These are phyloP conservation scores for Mycotypha africana DNA, from an alignment of 371 early-diverging fungal genomes.

Conservation along the genomic window DNA sequence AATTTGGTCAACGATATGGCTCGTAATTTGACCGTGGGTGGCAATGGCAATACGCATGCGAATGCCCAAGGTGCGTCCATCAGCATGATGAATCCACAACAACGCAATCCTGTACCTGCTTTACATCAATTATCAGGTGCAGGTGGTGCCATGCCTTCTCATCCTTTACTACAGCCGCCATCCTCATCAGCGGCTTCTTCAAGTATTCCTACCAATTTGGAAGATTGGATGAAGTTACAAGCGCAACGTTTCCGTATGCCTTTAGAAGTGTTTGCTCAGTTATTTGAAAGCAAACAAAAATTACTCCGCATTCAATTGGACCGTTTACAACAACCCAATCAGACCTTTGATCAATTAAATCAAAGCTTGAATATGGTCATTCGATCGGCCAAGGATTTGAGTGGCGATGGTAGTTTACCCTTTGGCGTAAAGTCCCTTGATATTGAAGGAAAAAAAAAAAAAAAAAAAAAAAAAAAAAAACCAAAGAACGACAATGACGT, in stretches of 20 bases:
- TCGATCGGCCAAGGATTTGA: constrained; percentile 28
- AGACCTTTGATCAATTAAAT: constrained; percentile 21
- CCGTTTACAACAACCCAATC: constrained; percentile 17
- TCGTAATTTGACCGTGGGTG: constrained; percentile 31
- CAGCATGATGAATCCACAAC: too few species aligned
- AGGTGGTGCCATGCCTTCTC: constrained; percentile 1
- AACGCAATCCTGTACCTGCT: constrained; percentile 17
- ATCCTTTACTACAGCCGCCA: too few species aligned
- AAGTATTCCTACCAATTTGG: too few species aligned
- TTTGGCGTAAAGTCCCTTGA: constrained; percentile 34
- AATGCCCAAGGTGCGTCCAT: too few species aligned
- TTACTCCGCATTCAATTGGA: constrained; percentile 21
- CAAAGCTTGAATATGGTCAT: constrained; percentile 23
- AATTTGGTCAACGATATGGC: constrained; percentile 42
- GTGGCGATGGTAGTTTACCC: constrained; percentile 25
- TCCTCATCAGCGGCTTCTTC: background rate
- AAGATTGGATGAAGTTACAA: constrained; percentile 17
- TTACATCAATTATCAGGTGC: constrained; percentile 17
- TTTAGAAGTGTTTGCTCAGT: constrained; percentile 1
- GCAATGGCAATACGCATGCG: too few species aligned
- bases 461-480: too few species aligned
- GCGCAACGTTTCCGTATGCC: constrained; percentile 9
- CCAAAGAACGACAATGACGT: too few species aligned
- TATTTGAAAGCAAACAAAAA: constrained; percentile 16
- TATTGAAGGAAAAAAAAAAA: too few species aligned